phyloP scores from a whole-genome alignment of 345 rosid species.

The Microcos paniculata region DNA sequence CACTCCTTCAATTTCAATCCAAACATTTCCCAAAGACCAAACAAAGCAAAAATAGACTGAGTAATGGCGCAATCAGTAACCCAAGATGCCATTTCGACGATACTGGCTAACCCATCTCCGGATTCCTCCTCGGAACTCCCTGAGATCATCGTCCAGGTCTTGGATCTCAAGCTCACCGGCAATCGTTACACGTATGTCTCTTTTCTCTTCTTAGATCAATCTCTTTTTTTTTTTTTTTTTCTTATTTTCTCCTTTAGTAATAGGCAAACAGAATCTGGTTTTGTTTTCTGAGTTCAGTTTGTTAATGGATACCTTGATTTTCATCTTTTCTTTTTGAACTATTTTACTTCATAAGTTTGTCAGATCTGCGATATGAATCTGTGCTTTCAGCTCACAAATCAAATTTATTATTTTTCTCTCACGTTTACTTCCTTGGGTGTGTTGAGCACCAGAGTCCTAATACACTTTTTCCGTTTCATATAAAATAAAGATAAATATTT shows the following conservation, averaged over 20 bases:
- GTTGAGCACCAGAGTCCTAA: background rate
- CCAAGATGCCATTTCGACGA: conserved; percentile 56
- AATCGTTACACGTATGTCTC: conserved; percentile 64
- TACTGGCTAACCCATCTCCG: conserved; percentile 62
- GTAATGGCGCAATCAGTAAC: conserved; percentile 51
- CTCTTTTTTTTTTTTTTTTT: background rate
- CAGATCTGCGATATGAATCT: background rate
- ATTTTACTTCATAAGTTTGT: background rate
- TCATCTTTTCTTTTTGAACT: background rate
- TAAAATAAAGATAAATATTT: background rate
- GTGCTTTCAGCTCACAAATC: background rate
- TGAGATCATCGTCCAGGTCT: conserved; percentile 66
- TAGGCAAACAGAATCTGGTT: background rate
- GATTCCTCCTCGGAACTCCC: conserved; percentile 53
- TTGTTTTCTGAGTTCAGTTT: background rate
- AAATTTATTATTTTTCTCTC: background rate
- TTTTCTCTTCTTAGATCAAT: background rate
- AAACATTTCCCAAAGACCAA: background rate
- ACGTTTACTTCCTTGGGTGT: background rate
- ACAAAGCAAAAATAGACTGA: background rate
- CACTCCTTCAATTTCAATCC: background rate
- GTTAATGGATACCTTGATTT: background rate
- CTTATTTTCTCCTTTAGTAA: background rate
- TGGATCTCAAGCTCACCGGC: conserved; percentile 81
- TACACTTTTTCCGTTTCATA: background rate